These are phyloP conservation scores for Lablab purpureus DNA, from an alignment of 306 rosid genomes.

Conservation along the genomic window DNA sequence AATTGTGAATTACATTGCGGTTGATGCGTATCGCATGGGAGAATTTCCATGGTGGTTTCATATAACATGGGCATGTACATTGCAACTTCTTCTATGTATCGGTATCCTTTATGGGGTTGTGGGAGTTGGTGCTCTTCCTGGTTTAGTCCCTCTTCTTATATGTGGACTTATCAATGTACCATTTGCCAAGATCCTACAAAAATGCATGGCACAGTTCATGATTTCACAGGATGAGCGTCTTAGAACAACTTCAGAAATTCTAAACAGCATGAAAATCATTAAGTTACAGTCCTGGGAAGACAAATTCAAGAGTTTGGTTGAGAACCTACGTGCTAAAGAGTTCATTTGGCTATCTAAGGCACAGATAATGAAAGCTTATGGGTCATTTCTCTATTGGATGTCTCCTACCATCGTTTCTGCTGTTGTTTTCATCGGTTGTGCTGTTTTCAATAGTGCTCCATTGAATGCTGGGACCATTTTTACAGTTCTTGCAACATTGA, in stretches of 20 bases:
- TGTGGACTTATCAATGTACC: constrained; percentile 75
- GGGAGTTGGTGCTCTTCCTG: constrained; percentile 77
- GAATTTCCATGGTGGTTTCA: constrained; percentile 95
- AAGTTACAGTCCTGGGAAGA: constrained; percentile 90
- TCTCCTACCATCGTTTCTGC: constrained; percentile 75
- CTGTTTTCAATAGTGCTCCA: constrained; percentile 61
- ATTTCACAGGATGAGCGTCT: constrained; percentile 77
- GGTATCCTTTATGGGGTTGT: constrained; percentile 60
- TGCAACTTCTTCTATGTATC: constrained; percentile 60
- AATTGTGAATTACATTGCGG: constrained; percentile 78
- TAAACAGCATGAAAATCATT: constrained; percentile 80
- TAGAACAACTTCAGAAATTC: constrained; percentile 82
- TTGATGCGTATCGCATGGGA: constrained; percentile 88
- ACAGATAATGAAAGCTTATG: constrained; percentile 52
- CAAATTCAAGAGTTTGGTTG: constrained; percentile 60
- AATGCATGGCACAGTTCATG: constrained; percentile 70
- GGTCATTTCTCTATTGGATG: constrained; percentile 69
- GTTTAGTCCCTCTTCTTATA: constrained; percentile 62
- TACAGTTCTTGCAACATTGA: constrained; percentile 71
- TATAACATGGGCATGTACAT: constrained; percentile 50
- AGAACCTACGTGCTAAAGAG: constrained; percentile 61
- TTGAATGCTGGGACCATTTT: constrained; percentile 81
- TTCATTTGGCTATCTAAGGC: constrained; percentile 68
- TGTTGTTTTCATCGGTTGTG: constrained; percentile 65
- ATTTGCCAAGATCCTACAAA: constrained; percentile 62